Percentiles rank a stretch among this genome's conserved stretches.
phyloP scores from a whole-genome alignment of 2,329 filamentous ascomycete genomes.

The Colletotrichum melonis region DNA sequence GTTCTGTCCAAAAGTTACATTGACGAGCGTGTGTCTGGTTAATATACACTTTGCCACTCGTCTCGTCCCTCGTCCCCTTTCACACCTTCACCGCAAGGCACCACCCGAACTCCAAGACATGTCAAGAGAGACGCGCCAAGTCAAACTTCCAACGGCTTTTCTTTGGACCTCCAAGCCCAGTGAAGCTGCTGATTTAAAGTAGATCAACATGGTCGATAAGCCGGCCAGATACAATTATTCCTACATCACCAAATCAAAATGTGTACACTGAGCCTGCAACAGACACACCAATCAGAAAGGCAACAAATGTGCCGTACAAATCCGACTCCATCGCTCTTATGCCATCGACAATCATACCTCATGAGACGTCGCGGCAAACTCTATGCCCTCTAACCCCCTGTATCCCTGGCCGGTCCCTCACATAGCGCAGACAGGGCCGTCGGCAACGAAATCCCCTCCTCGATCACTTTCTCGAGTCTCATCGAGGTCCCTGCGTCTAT shows the following conservation, averaged over 20 bases:
- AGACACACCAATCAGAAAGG: neutral
- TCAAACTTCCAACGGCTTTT: neutral
- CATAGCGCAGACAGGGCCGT: neutral
- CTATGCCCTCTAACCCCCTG: conserved; percentile 2
- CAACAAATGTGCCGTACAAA: neutral
- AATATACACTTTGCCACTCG: neutral
- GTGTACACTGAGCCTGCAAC: neutral
- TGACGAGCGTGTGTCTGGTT: neutral
- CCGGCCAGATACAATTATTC: too few relatives aligned
- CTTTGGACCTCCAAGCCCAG: too few relatives aligned
- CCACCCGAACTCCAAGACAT: neutral
- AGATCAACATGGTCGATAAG: too few relatives aligned
- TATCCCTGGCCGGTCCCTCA: neutral
- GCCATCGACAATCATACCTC: conserved; percentile 24
- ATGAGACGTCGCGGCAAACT: conserved; percentile 32
- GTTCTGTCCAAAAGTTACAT: neutral
- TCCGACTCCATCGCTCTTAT: conserved; percentile 12
- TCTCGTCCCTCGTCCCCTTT: neutral
- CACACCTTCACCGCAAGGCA: neutral
- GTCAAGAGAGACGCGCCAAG: neutral
- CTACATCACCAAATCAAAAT: neutral
- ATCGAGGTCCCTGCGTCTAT: neutral
- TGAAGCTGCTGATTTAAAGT: too few relatives aligned
- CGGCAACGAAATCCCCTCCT: neutral
- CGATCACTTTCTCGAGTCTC: neutral